Evolutionary conservation across 2,329 filamentous ascomycete genomes (phyloP).

Genomic region (Aspergillus sp.): DNA sequence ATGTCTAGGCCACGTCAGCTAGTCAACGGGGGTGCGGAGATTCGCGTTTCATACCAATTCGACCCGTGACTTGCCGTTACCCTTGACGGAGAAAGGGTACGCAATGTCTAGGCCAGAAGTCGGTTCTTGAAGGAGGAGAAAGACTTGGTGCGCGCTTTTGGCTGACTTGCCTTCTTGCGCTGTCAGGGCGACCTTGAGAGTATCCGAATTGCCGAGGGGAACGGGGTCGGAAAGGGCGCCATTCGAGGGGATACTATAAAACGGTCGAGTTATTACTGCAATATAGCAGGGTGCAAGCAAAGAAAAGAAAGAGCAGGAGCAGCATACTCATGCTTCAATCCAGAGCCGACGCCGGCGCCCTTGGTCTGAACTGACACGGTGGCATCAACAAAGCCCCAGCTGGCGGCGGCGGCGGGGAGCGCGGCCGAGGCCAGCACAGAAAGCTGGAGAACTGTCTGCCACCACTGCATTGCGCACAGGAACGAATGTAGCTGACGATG

Average conservation of each 20-base stretch:
- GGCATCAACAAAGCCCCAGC: conserved; percentile 68
- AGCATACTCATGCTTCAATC: conserved; percentile 61
- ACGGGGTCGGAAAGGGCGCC: conserved; percentile 67
- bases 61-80: conserved; percentile 82
- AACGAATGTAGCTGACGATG: background rate
- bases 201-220: conserved; percentile 68
- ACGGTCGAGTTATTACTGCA: background rate
- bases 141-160: conserved; percentile 91
- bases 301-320: background rate
- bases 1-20: conserved; percentile 61
- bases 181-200: conserved; percentile 81
- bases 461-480: conserved; percentile 40
- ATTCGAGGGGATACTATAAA: conserved; percentile 61
- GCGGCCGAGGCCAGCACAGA: conserved; percentile 42
- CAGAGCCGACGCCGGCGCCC: conserved; percentile 59
- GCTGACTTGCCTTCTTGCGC: conserved; percentile 76
- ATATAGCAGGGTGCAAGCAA: background rate
- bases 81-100: conserved; percentile 81
- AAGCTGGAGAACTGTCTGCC: conserved; percentile 40
- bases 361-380: conserved; percentile 64
- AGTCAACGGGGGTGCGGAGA: background rate
- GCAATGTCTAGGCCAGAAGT: conserved; percentile 81
- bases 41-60: conserved; percentile 69
- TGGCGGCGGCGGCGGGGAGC: conserved; percentile 51
- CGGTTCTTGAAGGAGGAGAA: conserved; percentile 78